Evolutionary conservation across 1,139 yeast genomes (phyloP), one percentile per base, ranked within the genome.

Genomic region (Blastobotrys elegans): DNA sequence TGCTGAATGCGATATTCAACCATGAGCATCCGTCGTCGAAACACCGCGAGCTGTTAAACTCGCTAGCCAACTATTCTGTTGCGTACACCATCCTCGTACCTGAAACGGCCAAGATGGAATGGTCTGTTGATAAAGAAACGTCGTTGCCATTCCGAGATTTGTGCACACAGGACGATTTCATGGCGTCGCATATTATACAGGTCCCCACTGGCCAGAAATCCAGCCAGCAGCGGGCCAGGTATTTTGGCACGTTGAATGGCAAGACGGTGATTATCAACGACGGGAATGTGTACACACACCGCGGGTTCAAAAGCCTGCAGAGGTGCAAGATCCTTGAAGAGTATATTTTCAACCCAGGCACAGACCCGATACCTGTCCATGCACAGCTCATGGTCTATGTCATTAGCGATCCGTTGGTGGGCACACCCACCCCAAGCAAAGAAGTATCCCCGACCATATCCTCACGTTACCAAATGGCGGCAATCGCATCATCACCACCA

Each of bases 1-100:
- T 82, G 39, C 69, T 85, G 45, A 82, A 84, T 64, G 73, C 81
- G 47, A 64, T 85, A 24, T 84, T 85, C 70, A 82, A 84, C 65
- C 79, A 81, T 56, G 83, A 84, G 2, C 71, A 76, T 45, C 77
- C 82, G 8, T 57, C 66, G 36, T 69, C 80, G 0, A 77, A 80
- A 2, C 65, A 82, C 50, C 76, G 73, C 51, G 74, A 72, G 36
- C 67, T 81, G 7, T 63, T 72, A 45, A 66, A 68, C 34, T 70
- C 69, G 58, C 58, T 81, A 37, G 63, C 71, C 16, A 47, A 70
- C 18, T 47, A 61, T 65, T 56, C 79, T 75, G 40, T 49, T 10
- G 51, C 46, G 11, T 56, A 55, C 43, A 52, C 60, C 3, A 43
- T 59, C 29, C 50, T 59, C 2, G 59, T 57, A 14, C 63, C 84